A percentile compares a stretch with the other conserved stretches of the same genome.
phyloP scores from a whole-genome alignment of 2,329 filamentous ascomycete genomes.

The Fusarium proliferatum region DNA sequence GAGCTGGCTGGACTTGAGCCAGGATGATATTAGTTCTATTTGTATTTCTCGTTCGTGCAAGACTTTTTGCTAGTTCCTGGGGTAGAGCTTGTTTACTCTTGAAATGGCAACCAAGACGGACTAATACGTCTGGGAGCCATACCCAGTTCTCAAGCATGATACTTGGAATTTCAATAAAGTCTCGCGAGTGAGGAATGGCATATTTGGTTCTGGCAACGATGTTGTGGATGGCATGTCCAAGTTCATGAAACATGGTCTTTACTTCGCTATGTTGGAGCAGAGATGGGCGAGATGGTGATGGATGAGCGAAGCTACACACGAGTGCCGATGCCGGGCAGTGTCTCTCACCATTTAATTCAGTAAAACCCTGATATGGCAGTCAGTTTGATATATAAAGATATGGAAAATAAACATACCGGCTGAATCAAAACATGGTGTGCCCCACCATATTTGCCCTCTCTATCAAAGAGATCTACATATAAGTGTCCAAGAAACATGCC shows the following conservation, averaged over 20 bases:
- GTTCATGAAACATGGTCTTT: not conserved
- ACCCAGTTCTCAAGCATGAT: not conserved
- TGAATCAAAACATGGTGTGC: not conserved
- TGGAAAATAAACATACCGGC: not conserved
- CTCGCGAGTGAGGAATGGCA: not conserved
- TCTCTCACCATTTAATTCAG: fast-evolving
- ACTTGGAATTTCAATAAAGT: not conserved
- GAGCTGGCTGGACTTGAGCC: not conserved
- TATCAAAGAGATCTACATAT: not conserved
- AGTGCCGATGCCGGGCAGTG: not conserved
- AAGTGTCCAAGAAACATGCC: not conserved
- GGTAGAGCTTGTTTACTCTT: not conserved
- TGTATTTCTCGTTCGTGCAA: not conserved
- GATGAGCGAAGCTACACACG: not conserved
- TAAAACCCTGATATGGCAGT: fast-evolving
- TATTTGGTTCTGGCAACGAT: not conserved
- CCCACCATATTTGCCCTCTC: not conserved
- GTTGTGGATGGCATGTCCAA: not conserved
- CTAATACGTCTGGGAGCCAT: not conserved
- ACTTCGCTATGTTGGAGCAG: not conserved
- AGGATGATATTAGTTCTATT: not conserved
- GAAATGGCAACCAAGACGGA: not conserved
- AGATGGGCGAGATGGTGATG: not conserved
- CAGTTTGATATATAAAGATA: fast-evolving
- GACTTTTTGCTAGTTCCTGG: not conserved